Evolutionary conservation across 2,329 filamentous ascomycete species (phyloP), one percentile per base, ranked within the genome.

Genomic region (Canariomyces notabilis): DNA sequence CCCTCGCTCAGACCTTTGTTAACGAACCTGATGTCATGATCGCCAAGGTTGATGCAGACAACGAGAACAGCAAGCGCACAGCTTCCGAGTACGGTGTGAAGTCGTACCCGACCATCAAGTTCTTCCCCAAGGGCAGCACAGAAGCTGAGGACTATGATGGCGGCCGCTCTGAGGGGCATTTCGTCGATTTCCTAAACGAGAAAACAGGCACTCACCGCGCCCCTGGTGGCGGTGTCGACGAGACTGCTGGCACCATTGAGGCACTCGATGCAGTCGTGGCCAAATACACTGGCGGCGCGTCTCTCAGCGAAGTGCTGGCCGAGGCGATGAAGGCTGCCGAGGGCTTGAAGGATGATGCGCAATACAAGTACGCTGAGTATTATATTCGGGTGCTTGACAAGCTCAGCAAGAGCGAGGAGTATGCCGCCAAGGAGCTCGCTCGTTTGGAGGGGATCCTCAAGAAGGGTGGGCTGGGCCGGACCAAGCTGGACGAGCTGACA

Each of bases 61-160:
- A 85, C 22, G 82, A 87, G 59, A 88, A 88, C 68, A 81, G 85
- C 67, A 96, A 95, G 72, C 78, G 79, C 36, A 82, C 83, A 40
- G 84, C 89, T 42, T 69, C 80, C 63, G 81, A 83, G 42, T 83
- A 93, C 64, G 88, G 83, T 51, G 80, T 98, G 57, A 78, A 77
- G 45, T 88, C 85, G 29, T 98, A 94, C 77, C 93, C 93, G 40
- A 98, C 93, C 53, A 95, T 98, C 75, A 95, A 95, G 74, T 98
- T 85, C 80, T 98, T 96, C 79, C 80, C 89, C 57, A 86, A 85
- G 66, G 90, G 89, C 58, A 87, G 82, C 63, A 86, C 78, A 54
- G 81, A 85, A 62, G 67, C 82, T 37, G 76, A 83, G 59, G 64
- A 74, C 37, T 98, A 96, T 77, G 71, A 75, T 44, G 84, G 86